Evolutionary conservation across 2,329 filamentous ascomycete genomes (phyloP).

Genomic region (Aspergillus costaricaensis): DNA sequence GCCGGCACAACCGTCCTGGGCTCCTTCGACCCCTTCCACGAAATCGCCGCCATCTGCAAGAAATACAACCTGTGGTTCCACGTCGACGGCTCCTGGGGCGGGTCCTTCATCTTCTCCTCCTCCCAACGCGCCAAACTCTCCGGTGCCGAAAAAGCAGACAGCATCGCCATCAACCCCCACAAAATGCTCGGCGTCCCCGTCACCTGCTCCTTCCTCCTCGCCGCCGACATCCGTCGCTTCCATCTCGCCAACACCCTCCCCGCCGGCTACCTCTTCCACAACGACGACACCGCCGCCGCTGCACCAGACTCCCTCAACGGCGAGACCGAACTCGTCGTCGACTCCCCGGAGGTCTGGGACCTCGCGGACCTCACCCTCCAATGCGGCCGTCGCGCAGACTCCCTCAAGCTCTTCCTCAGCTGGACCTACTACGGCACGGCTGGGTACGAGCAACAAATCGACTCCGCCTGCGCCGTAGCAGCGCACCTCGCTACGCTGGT

Average conservation of each 20-base stretch:
- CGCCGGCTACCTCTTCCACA: conserved; percentile 83
- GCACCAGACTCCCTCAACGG: conserved; percentile 17
- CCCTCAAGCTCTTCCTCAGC: conserved; percentile 79
- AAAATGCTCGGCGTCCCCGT: conserved; percentile 94
- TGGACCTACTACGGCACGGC: conserved; percentile 85
- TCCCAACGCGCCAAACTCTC: conserved; percentile 64
- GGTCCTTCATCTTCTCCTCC: conserved; percentile 75
- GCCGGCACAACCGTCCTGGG: conserved; percentile 93
- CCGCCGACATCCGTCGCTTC: conserved; percentile 73
- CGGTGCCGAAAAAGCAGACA: conserved; percentile 75
- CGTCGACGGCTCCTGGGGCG: conserved; percentile 90
- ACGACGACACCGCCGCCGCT: conserved; percentile 39
- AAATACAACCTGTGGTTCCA: conserved; percentile 83
- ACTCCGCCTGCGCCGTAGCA: conserved; percentile 72
- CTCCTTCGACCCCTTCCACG: conserved; percentile 77
- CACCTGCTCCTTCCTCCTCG: conserved; percentile 87
- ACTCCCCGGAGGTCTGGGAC: conserved; percentile 71
- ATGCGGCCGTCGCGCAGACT: conserved; percentile 84
- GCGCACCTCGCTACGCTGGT: conserved; percentile 67
- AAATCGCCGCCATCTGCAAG: conserved; percentile 70
- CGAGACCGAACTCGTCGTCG: conserved; percentile 29
- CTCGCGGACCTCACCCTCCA: conserved; percentile 90
- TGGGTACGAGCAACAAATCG: conserved; percentile 71
- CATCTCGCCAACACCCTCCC: conserved; percentile 81
- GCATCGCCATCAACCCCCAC: conserved; percentile 87